Conservation (phyloP, 768 basidiomycete species). For the Trametes elegans region DNA sequence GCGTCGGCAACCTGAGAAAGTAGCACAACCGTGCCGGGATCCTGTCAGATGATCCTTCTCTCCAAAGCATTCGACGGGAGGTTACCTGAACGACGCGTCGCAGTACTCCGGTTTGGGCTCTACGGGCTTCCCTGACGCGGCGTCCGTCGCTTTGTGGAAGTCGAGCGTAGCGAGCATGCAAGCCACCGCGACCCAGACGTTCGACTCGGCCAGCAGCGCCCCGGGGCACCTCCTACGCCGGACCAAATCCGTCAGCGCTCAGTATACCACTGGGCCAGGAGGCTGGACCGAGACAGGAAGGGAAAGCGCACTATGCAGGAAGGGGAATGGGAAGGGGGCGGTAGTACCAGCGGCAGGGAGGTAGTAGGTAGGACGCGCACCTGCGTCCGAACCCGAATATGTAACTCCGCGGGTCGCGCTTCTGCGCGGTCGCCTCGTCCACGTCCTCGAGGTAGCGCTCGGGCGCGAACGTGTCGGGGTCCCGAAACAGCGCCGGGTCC, state of each 20-base stretch:
- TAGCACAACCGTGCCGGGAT: too few species aligned
- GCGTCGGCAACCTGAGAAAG: constrained; percentile 45
- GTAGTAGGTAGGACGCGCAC: constrained; percentile 19
- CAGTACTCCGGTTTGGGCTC: constrained; percentile 55
- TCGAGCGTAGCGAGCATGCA: constrained; percentile 57
- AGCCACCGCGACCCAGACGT: constrained; percentile 57
- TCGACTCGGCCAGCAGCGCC: constrained; percentile 56
- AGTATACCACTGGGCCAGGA: too few species aligned
- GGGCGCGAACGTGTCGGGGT: constrained; percentile 50
- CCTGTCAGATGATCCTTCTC: too few species aligned
- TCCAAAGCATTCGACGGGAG: too few species aligned
- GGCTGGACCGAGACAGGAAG: too few species aligned
- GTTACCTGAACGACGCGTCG: constrained; percentile 61
- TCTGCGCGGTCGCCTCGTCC: constrained; percentile 29
- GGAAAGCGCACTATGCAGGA: too few species aligned
- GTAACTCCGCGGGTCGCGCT: constrained; percentile 41
- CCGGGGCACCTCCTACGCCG: constrained; percentile 62
- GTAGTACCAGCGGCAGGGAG: too few species aligned
- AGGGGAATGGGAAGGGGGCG: too few species aligned
- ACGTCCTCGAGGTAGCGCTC: constrained; percentile 43
- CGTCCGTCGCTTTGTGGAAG: constrained; percentile 49
- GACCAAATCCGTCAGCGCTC: not conserved
- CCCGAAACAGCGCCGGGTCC: constrained; percentile 44
- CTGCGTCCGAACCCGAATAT: constrained; percentile 48
- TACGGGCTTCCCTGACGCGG: constrained; percentile 42